Conservation (phyloP, 805 yeast genomes). For the Metschnikowia kofuensis region DNA sequence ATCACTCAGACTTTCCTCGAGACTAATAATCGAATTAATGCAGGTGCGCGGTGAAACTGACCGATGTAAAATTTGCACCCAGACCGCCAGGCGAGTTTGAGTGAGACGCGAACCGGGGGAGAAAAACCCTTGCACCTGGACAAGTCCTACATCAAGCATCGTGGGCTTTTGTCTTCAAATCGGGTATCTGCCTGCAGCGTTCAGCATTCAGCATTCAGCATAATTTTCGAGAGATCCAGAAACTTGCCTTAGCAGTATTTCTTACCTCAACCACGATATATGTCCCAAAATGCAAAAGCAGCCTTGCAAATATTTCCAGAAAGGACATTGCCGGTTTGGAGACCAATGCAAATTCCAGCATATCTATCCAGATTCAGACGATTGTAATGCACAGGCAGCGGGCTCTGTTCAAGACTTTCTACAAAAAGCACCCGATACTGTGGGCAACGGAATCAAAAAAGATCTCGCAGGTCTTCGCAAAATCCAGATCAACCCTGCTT, state of each 20-base stretch:
- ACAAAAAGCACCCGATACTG: constrained; percentile 7
- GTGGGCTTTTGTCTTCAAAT: too few relatives aligned
- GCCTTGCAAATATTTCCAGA: constrained; percentile 24
- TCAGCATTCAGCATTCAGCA: too few relatives aligned
- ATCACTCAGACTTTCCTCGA: constrained; percentile 16
- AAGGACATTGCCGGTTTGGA: constrained; percentile 29
- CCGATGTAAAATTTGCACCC: not conserved
- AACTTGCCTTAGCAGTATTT: too few relatives aligned
- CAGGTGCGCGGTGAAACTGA: not conserved
- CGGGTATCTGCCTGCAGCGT: too few relatives aligned
- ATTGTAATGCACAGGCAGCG: constrained; percentile 1
- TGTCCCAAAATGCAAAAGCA: constrained; percentile 2
- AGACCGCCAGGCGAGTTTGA: not conserved
- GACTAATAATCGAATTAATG: constrained; percentile 9
- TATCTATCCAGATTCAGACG: constrained; percentile 4
- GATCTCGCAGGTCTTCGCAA: constrained; percentile 21
- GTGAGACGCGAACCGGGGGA: not conserved
- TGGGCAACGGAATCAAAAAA: constrained; percentile 20
- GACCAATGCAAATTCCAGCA: constrained; percentile 27
- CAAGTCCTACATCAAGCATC: not conserved
- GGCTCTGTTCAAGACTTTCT: constrained; percentile 9
- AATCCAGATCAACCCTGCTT: constrained; percentile 30
- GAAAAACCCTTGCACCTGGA: constrained; percentile 12
- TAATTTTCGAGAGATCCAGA: too few relatives aligned
- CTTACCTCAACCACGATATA: too few relatives aligned